A percentile compares a stretch with the other conserved stretches of the same genome.
Evolutionary conservation across 1,284 basidiomycete species (phyloP).

Genomic region (Trametes polyzona): DNA sequence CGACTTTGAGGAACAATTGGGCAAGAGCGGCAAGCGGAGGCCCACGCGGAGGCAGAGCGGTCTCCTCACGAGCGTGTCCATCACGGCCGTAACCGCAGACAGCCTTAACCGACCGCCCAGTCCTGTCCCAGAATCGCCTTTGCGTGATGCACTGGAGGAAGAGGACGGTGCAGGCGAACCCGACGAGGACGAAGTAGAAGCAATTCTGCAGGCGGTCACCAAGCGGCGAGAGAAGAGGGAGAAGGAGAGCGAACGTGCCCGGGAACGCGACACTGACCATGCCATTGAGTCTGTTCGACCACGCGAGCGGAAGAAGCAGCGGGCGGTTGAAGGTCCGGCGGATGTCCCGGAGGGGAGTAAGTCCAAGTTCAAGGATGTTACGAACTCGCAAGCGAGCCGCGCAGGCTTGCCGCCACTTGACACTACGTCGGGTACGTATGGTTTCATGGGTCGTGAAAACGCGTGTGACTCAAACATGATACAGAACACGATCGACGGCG

Average conservation of each 20-base stretch:
- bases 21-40: conserved; percentile 49
- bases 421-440: conserved; percentile 35
- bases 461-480: conserved; percentile 13
- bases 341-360: conserved; percentile 43
- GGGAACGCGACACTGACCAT: conserved; percentile 26
- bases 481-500: conserved; percentile 46
- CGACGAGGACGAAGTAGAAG: conserved; percentile 37
- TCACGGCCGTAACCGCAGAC: conserved; percentile 34
- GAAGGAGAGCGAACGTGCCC: conserved; percentile 37
- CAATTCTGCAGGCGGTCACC: conserved; percentile 30
- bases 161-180: conserved; percentile 49
- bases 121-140: conserved; percentile 69
- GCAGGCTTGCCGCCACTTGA: conserved; percentile 42
- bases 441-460: background rate
- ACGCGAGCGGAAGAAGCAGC: conserved; percentile 44
- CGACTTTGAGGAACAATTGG: conserved; percentile 37
- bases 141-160: conserved; percentile 59
- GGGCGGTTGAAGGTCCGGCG: conserved; percentile 39
- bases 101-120: conserved; percentile 52
- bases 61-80: conserved; percentile 47
- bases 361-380: conserved; percentile 65
- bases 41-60: conserved; percentile 69
- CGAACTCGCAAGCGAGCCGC: conserved; percentile 53
- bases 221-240: conserved; percentile 42
- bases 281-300: conserved; percentile 24